A percentile compares a stretch with the other conserved stretches of the same genome.
Conservation (phyloP, 768 basidiomycete species). For the Flagelloscypha sp. region DNA sequence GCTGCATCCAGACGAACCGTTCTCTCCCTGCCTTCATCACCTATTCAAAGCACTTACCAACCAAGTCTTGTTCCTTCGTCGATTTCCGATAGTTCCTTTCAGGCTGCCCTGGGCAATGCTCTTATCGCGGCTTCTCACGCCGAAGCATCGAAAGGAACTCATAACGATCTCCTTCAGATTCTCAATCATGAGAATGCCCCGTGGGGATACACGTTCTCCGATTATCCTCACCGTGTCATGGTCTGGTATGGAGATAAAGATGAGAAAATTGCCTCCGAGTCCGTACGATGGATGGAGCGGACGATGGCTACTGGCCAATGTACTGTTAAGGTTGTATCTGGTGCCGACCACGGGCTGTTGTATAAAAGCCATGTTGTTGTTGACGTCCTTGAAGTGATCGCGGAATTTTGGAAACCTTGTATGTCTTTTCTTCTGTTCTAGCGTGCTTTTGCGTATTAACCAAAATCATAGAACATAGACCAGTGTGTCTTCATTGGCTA, state of each 20-base stretch:
- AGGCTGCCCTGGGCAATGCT: slow-evolving; percentile 78
- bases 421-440: background rate
- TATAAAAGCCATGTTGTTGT: slow-evolving; percentile 83
- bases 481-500: slow-evolving; percentile 9
- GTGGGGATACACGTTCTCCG: slow-evolving; percentile 84
- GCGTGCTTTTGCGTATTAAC: background rate
- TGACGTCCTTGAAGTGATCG: slow-evolving; percentile 69
- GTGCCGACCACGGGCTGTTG: slow-evolving; percentile 91
- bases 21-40: slow-evolving; percentile 41
- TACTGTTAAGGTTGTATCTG: slow-evolving; percentile 71
- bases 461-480: too few species aligned
- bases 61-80: slow-evolving; percentile 24
- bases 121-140: slow-evolving; percentile 92
- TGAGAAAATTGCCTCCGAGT: slow-evolving; percentile 87
- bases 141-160: slow-evolving; percentile 86
- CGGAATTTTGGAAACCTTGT: slow-evolving; percentile 44
- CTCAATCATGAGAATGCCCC: slow-evolving; percentile 82
- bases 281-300: slow-evolving; percentile 88
- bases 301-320: slow-evolving; percentile 72
- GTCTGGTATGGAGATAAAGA: slow-evolving; percentile 94
- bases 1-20: too few species aligned
- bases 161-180: slow-evolving; percentile 86
- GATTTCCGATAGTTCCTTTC: slow-evolving; percentile 35
- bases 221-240: slow-evolving; percentile 66
- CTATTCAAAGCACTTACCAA: slow-evolving; percentile 34